phyloP scores from a whole-genome alignment of 305 asterid species.

The Solanum hybrid region DNA sequence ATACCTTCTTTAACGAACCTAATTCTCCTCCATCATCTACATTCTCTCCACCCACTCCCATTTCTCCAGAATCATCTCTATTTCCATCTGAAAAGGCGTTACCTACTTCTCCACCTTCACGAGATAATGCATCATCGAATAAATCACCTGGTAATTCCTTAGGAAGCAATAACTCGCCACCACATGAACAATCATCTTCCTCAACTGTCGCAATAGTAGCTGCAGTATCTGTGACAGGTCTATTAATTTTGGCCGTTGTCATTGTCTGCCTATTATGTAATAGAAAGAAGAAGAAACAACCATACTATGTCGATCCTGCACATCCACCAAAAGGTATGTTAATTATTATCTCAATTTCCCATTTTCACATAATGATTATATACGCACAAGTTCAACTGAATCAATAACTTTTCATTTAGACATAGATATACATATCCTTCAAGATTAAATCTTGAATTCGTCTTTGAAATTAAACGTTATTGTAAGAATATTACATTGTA shows the following conservation, averaged over 20 bases:
- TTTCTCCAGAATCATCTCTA: constrained; percentile 3
- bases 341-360: neutral
- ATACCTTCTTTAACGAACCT: neutral
- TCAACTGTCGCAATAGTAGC: neutral
- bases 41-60: neutral
- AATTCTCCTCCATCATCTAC: constrained; percentile 8
- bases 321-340: constrained; percentile 17
- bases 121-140: neutral
- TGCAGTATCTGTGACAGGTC: constrained; percentile 11
- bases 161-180: neutral
- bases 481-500: neutral
- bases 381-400: neutral
- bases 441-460: neutral
- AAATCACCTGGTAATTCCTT: neutral
- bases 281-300: constrained; percentile 27
- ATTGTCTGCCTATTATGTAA: constrained; percentile 18
- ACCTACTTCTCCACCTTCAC: constrained; percentile 4
- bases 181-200: neutral
- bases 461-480: neutral
- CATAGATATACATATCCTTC: neutral
- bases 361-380: neutral
- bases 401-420: neutral
- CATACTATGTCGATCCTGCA: constrained; percentile 22
- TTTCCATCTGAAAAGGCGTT: neutral
- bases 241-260: constrained; percentile 14